A percentile compares a stretch with the other conserved stretches of the same genome.
Conservation (phyloP, 768 basidiomycete species). For the Leccinum aurantiacum region DNA sequence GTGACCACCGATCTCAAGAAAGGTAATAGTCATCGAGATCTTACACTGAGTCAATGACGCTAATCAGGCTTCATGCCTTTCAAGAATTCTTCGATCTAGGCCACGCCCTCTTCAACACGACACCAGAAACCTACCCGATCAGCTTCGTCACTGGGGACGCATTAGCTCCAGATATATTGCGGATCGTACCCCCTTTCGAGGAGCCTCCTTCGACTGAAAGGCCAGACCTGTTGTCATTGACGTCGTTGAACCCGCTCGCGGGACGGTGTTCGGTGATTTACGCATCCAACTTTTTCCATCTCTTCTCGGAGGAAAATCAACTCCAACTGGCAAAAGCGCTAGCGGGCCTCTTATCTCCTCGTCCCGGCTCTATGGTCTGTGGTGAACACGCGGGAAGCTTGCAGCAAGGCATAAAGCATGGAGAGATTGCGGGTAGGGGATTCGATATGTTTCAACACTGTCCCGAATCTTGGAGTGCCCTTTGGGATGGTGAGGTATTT, state of each 20-base stretch:
- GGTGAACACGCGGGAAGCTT: conserved; percentile 26
- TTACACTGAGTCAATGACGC: neutral
- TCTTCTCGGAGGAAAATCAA: conserved; percentile 33
- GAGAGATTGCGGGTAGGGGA: neutral
- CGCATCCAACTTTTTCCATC: conserved; percentile 48
- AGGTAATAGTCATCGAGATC: conserved; percentile 25
- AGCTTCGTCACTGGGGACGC: conserved; percentile 56
- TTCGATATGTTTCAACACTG: conserved; percentile 30
- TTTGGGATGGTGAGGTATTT: conserved; percentile 42
- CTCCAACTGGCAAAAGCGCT: conserved; percentile 27
- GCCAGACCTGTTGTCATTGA: conserved; percentile 36
- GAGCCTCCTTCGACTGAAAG: conserved; percentile 20
- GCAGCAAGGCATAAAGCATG: neutral
- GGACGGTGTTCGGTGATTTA: conserved; percentile 52
- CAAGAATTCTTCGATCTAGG: conserved; percentile 59
- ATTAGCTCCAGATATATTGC: conserved; percentile 47
- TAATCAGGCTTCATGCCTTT: neutral
- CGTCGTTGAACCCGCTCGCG: conserved; percentile 46
- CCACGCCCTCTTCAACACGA: conserved; percentile 60
- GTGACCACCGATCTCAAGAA: conserved; percentile 41
- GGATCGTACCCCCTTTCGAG: conserved; percentile 32
- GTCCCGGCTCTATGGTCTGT: conserved; percentile 33
- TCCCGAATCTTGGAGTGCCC: conserved; percentile 35
- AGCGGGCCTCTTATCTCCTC: conserved; percentile 30
- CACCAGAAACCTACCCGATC: conserved; percentile 49